phyloP scores from a whole-genome alignment of 1,284 basidiomycete species.

The Puccinia coronata region DNA sequence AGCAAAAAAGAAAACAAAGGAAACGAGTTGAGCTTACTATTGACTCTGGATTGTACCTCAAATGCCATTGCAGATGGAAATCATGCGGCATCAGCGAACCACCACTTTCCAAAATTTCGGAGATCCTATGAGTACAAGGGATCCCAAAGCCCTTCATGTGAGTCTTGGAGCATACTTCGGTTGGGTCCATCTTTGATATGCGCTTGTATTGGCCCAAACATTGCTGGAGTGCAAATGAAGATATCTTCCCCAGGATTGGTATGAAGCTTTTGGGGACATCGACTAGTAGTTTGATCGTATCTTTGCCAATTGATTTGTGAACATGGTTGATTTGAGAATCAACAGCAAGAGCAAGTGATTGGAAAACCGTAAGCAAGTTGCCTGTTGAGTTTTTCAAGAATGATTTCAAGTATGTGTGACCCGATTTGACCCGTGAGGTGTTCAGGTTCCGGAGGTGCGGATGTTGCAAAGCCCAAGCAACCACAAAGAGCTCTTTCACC shows the following conservation, averaged over 20 bases:
- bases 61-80: constrained; percentile 4
- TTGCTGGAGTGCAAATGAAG: neutral
- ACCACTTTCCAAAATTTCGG: neutral
- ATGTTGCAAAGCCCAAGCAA: too few species aligned
- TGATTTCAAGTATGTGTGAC: neutral
- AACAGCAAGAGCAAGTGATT: too few species aligned
- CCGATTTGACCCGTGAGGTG: too few species aligned
- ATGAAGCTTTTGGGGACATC: neutral
- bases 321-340: neutral
- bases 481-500: neutral
- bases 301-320: neutral
- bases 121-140: neutral
- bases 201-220: neutral
- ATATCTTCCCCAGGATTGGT: neutral
- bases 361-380: too few species aligned
- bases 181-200: neutral
- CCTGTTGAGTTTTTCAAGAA: too few species aligned
- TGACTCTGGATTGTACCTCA: neutral
- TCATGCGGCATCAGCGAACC: neutral
- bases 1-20: neutral
- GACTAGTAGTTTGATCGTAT: neutral
- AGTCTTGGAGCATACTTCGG: neutral
- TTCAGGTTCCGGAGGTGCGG: too few species aligned
- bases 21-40: too few species aligned
- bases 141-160: neutral